Percentiles rank a stretch among this genome's conserved stretches.
Conservation (phyloP, 176 grass and related monocot species). For the Triticum monococcum region DNA sequence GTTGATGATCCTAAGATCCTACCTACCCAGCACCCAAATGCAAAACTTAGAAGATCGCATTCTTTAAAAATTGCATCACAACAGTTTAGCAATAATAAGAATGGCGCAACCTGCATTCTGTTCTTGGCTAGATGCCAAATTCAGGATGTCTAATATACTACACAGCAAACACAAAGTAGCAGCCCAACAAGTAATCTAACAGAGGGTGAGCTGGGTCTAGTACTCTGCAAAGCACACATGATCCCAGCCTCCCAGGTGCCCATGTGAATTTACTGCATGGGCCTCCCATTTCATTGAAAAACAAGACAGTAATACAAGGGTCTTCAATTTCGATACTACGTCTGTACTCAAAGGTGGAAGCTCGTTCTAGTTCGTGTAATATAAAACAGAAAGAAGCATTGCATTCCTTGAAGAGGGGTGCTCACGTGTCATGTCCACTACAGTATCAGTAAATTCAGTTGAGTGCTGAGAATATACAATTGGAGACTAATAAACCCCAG, state of each 20-base stretch:
- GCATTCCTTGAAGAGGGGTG: neutral
- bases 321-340: neutral
- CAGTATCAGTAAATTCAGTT: neutral
- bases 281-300: neutral
- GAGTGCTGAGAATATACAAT: neutral
- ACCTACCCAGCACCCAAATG: too few species aligned
- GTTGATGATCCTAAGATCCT: too few species aligned
- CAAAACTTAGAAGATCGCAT: neutral
- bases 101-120: conserved; percentile 16
- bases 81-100: neutral
- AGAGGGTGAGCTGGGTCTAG: neutral
- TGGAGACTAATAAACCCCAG: neutral
- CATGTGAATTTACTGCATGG: conserved; percentile 7
- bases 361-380: neutral
- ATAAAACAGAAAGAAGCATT: too few species aligned
- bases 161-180: conserved; percentile 2
- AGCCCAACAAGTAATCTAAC: conserved; percentile 8
- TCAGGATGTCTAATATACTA: neutral
- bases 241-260: neutral
- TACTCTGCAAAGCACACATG: conserved; percentile 12
- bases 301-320: neutral
- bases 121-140: conserved; percentile 25
- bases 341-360: neutral
- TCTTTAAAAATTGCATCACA: neutral
- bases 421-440: neutral